These are phyloP conservation scores for Aureobasidium sp. DNA, from an alignment of 2,329 filamentous ascomycete genomes.

Conservation along the genomic window DNA sequence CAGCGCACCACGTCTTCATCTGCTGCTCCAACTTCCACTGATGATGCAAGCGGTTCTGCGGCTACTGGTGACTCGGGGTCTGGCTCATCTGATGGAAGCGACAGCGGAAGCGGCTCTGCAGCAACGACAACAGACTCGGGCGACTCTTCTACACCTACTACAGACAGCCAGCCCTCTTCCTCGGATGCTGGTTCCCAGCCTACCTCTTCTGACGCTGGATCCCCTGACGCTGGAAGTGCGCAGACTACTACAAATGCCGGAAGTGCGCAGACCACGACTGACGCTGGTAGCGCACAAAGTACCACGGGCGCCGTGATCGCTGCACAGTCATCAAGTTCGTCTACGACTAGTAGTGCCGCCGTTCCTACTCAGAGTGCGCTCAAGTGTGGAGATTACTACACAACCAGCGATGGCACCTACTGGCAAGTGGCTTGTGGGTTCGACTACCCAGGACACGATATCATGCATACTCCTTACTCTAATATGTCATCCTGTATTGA, in stretches of 20 bases:
- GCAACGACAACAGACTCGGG: not conserved
- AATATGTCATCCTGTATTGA: slow-evolving; percentile 12
- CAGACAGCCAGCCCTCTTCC: not conserved
- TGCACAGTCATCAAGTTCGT: not conserved
- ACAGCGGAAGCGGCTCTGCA: not conserved
- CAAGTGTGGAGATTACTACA: slow-evolving; percentile 9
- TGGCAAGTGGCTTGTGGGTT: slow-evolving; percentile 3
- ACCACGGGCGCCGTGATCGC: not conserved
- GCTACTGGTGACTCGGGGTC: not conserved
- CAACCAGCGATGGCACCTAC: slow-evolving; percentile 2
- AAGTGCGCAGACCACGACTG: not conserved
- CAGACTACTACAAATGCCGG: not conserved
- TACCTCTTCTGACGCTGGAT: not conserved
- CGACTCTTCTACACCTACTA: not conserved
- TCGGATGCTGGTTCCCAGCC: not conserved
- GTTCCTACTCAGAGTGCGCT: not conserved
- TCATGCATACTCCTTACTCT: not conserved
- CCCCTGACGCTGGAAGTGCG: not conserved
- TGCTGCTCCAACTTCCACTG: not conserved
- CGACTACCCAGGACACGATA: not conserved
- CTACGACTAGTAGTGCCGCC: not conserved
- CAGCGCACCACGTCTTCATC: slow-evolving; percentile 4
- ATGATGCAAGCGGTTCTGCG: not conserved
- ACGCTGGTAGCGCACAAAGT: not conserved
- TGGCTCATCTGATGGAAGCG: not conserved